These are phyloP conservation scores for Phycomyces nitens DNA, from an alignment of 192 early-diverging fungal species.

Conservation along the genomic window DNA sequence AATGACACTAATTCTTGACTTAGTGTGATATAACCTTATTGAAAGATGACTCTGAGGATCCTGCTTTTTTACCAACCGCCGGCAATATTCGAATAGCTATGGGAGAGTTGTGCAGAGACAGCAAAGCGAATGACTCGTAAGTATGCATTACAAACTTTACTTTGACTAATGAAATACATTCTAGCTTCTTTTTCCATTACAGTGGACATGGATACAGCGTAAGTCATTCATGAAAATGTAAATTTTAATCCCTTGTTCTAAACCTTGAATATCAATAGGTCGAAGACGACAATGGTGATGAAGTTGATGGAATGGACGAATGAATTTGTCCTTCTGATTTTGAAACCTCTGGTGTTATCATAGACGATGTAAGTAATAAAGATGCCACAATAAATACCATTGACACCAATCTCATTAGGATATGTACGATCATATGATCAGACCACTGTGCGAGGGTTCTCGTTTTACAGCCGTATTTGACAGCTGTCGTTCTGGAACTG, in stretches of 20 bases:
- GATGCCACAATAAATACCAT: too few species aligned
- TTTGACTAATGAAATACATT: too few species aligned
- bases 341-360: constrained; percentile 48
- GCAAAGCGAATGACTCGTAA: constrained; percentile 70
- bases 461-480: constrained; percentile 83
- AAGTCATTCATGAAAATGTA: constrained; percentile 10
- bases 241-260: not conserved
- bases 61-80: constrained; percentile 61
- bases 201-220: constrained; percentile 72
- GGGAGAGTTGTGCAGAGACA: constrained; percentile 72
- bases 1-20: not conserved
- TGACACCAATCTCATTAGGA: not conserved
- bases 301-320: constrained; percentile 79
- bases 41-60: constrained; percentile 70
- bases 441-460: constrained; percentile 56
- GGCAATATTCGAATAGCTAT: constrained; percentile 71
- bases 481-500: constrained; percentile 83
- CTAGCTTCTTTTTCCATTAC: constrained; percentile 78
- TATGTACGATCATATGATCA: constrained; percentile 74
- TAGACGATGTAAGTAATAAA: constrained; percentile 55
- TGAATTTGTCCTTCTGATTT: constrained; percentile 68
- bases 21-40: constrained; percentile 63
- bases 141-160: not conserved
- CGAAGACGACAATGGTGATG: constrained; percentile 57
- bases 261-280: constrained; percentile 3